Conservation (phyloP, 2,329 filamentous ascomycete species). For the Ceratocystis lukuohia region DNA sequence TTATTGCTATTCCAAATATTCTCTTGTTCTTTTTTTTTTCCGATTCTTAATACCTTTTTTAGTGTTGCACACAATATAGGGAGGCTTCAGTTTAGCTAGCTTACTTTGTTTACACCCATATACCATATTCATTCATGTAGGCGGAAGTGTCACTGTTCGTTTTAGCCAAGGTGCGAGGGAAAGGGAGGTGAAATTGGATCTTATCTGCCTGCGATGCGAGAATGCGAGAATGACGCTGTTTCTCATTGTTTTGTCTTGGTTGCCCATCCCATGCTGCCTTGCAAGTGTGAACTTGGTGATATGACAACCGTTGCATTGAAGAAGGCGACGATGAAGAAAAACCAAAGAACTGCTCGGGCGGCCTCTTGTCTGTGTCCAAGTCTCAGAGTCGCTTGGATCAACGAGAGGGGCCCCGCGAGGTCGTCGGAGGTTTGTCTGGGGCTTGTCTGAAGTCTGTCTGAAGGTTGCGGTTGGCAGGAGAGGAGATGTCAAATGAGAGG, state of each 20-base stretch:
- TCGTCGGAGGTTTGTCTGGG: not conserved
- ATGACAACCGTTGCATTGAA: not conserved
- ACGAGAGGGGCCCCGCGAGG: not conserved
- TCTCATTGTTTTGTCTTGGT: too few relatives aligned
- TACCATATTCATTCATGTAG: not conserved
- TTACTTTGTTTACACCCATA: not conserved
- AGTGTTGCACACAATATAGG: not conserved
- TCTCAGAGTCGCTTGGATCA: too few relatives aligned
- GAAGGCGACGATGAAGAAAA: not conserved
- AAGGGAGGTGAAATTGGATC: too few relatives aligned
- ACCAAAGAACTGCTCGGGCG: not conserved
- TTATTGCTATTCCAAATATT: not conserved
- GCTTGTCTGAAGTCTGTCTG: conserved; percentile 4
- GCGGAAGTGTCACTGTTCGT: too few relatives aligned
- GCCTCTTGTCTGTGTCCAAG: not conserved
- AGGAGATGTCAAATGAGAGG: not conserved
- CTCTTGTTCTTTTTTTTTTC: not conserved
- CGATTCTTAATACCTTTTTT: not conserved
- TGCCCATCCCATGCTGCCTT: too few relatives aligned
- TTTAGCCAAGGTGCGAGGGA: too few relatives aligned
- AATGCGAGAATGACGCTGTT: too few relatives aligned
- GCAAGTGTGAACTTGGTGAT: too few relatives aligned
- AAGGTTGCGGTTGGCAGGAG: not conserved
- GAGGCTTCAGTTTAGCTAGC: too few relatives aligned
- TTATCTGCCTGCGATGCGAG: too few relatives aligned